A percentile compares a stretch with the other conserved stretches of the same genome.
Conservation (phyloP, 2,329 filamentous ascomycete genomes). For the Coniochaeta pulveracea region DNA sequence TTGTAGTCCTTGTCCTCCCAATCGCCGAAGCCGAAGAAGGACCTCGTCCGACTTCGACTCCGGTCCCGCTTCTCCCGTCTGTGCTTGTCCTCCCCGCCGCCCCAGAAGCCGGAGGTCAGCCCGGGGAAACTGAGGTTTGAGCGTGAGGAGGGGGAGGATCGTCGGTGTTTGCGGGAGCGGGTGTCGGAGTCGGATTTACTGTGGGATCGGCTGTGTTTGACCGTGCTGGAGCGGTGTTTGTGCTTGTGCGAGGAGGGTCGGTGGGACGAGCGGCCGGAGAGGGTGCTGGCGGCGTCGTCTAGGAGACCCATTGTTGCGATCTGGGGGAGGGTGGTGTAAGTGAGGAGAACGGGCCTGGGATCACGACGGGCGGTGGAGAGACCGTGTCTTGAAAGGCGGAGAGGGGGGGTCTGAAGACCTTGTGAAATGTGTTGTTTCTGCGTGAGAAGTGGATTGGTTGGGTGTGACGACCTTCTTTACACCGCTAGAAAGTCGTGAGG, state of each 20-base stretch:
- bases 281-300: constrained; percentile 19
- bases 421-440: too few species aligned
- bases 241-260: constrained; percentile 9
- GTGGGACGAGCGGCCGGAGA: constrained; percentile 16
- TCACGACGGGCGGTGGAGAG: too few species aligned
- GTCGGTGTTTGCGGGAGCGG: constrained; percentile 9
- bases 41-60: too few species aligned
- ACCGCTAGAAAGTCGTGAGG: too few species aligned
- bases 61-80: constrained; percentile 15
- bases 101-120: constrained; percentile 20
- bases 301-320: constrained; percentile 18
- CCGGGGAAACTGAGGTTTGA: constrained; percentile 7
- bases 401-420: too few species aligned
- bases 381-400: too few species aligned
- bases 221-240: constrained; percentile 7
- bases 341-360: too few species aligned
- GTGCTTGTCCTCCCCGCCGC: constrained; percentile 14
- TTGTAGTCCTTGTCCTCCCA: constrained; percentile 22
- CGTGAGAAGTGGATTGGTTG: too few species aligned
- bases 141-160: constrained; percentile 16
- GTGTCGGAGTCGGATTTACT: constrained; percentile 9
- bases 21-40: constrained; percentile 33
- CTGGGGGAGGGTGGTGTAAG: too few species aligned
- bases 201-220: constrained; percentile 16
- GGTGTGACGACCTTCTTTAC: too few species aligned